These are phyloP conservation scores for Protomyces lactucae-debilis DNA, from an alignment of 1,139 yeast species.

Conservation along the genomic window DNA sequence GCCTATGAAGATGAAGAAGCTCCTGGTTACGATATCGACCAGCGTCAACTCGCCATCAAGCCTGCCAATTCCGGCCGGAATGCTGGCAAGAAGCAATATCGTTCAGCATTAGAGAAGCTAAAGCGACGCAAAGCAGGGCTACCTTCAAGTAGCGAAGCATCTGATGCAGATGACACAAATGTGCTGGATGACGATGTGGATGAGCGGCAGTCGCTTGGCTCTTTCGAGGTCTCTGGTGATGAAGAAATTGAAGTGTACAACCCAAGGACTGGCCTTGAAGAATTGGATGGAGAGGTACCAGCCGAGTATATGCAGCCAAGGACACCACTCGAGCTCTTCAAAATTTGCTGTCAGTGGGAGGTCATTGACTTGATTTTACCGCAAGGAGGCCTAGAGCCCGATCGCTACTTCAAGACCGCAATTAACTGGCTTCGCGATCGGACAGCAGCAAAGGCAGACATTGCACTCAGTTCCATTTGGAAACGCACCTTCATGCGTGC, in stretches of 20 bases:
- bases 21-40: neutral
- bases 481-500: slow-evolving; percentile 10
- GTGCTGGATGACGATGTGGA: neutral
- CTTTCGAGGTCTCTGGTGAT: neutral
- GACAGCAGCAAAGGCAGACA: slow-evolving; percentile 18
- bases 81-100: slow-evolving; percentile 1
- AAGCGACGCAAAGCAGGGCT: slow-evolving; percentile 19
- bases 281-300: slow-evolving; percentile 4
- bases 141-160: slow-evolving; percentile 2
- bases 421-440: slow-evolving; percentile 19
- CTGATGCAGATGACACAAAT: neutral
- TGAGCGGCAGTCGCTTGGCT: neutral
- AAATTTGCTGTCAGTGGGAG: slow-evolving; percentile 22
- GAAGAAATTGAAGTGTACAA: neutral
- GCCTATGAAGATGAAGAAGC: neutral
- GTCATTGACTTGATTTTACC: slow-evolving; percentile 16
- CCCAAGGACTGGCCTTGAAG: neutral
- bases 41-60: neutral
- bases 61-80: slow-evolving; percentile 1
- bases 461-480: slow-evolving; percentile 18
- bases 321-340: slow-evolving; percentile 17
- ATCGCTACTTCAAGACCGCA: slow-evolving; percentile 22
- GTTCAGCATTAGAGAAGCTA: slow-evolving; percentile 7
- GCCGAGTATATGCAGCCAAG: slow-evolving; percentile 19
- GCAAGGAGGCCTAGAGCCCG: slow-evolving; percentile 19